phyloP scores from a whole-genome alignment of 768 basidiomycete species.

The Phylloporus sp. region DNA sequence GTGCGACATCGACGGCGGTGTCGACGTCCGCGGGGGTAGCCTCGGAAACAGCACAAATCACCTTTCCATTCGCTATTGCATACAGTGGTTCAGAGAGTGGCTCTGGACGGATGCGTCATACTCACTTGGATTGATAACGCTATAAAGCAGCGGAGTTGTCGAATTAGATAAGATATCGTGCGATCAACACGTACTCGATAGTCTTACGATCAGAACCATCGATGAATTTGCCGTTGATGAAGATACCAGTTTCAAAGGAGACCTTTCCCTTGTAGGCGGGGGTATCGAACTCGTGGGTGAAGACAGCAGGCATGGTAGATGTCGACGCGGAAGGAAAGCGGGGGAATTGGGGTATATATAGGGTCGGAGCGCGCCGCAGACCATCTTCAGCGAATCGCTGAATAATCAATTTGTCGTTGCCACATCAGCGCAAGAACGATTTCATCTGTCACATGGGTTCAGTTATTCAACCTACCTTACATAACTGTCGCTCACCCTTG shows the following conservation, averaged over 20 bases:
- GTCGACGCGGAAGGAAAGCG: neutral
- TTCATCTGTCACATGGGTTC: no score
- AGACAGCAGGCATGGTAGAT: conserved; percentile 38
- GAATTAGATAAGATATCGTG: neutral
- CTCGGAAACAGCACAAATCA: conserved; percentile 49
- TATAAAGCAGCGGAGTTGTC: conserved; percentile 20
- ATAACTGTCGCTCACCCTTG: no score
- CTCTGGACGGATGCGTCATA: neutral
- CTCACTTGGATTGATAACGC: conserved; percentile 55
- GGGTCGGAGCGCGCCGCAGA: conserved; percentile 3
- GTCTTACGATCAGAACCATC: conserved; percentile 50
- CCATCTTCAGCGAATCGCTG: no score
- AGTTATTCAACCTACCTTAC: no score
- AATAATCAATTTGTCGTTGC: no score
- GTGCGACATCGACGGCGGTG: conserved; percentile 65
- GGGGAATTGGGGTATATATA: conserved; percentile 18
- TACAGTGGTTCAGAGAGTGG: neutral
- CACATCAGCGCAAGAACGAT: no score
- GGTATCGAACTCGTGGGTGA: conserved; percentile 49
- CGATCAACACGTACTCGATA: conserved; percentile 57
- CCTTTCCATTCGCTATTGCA: conserved; percentile 54
- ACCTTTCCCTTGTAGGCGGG: conserved; percentile 53
- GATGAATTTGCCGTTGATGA: conserved; percentile 65
- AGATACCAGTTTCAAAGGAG: conserved; percentile 59
- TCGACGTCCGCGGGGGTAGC: conserved; percentile 72